Percentiles rank a stretch among this genome's conserved stretches.
These are phyloP conservation scores for Platanus orientalis DNA, from an alignment of 164 flowering plant species.

Conservation along the genomic window DNA sequence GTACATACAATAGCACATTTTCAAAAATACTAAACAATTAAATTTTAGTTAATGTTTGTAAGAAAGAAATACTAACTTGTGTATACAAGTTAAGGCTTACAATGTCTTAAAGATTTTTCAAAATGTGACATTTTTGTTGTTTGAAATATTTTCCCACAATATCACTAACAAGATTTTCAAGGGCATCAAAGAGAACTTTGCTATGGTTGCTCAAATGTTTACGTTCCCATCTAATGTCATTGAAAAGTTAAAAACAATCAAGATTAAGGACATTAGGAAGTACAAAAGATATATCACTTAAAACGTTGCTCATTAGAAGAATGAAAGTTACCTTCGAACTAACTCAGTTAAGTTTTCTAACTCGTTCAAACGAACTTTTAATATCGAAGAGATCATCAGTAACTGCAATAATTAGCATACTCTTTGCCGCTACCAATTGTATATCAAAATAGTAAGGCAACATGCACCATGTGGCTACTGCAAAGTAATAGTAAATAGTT, in stretches of 20 bases:
- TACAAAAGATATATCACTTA: background rate
- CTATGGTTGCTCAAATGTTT: slow-evolving; percentile 26
- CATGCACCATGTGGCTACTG: slow-evolving; percentile 15
- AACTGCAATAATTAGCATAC: slow-evolving; percentile 21
- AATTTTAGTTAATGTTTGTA: background rate
- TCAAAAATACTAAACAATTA: no score
- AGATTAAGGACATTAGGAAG: background rate
- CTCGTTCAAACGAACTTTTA: slow-evolving; percentile 26
- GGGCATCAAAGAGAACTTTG: slow-evolving; percentile 31
- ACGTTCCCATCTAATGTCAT: slow-evolving; percentile 33
- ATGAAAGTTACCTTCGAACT: slow-evolving; percentile 16
- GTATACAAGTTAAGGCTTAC: slow-evolving; percentile 8
- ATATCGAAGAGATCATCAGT: slow-evolving; percentile 32
- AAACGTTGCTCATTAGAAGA: background rate
- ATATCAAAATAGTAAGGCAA: slow-evolving; percentile 14
- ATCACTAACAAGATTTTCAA: slow-evolving; percentile 29
- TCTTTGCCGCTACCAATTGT: slow-evolving; percentile 17
- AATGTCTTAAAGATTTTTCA: slow-evolving; percentile 15
- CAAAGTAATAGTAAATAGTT: slow-evolving; percentile 34
- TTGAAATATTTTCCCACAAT: slow-evolving; percentile 8
- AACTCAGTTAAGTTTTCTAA: slow-evolving; percentile 22
- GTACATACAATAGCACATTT: slow-evolving; percentile 8
- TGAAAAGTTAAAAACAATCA: background rate
- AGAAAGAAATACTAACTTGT: background rate
- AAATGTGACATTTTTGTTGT: slow-evolving; percentile 19